Conservation (phyloP, 352 stramenopile species). For the Globisporangium cederbergense region DNA sequence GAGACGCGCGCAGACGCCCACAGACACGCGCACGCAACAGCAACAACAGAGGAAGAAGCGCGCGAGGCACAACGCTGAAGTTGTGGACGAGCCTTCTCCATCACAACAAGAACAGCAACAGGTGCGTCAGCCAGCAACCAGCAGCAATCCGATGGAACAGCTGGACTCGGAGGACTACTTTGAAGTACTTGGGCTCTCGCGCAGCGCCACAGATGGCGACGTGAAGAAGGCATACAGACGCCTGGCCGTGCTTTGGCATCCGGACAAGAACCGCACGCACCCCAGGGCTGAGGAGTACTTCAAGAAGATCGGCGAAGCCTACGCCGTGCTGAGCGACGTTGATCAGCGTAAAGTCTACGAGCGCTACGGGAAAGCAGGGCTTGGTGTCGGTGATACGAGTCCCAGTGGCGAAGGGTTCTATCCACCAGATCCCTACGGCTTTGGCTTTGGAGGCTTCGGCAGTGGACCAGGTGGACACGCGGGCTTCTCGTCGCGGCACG, state of each 20-base stretch:
- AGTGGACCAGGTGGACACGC: neutral
- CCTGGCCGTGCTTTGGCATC: slow-evolving; percentile 89
- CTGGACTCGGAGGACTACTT: slow-evolving; percentile 80
- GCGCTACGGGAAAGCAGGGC: slow-evolving; percentile 32
- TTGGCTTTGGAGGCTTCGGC: slow-evolving; percentile 21
- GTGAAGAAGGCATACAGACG: slow-evolving; percentile 67
- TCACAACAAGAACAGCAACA: neutral
- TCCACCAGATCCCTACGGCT: slow-evolving; percentile 14
- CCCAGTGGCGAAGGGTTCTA: neutral
- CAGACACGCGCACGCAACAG: neutral
- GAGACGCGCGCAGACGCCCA: no score
- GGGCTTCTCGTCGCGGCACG: slow-evolving; percentile 50
- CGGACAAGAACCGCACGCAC: slow-evolving; percentile 90
- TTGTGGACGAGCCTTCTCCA: neutral
- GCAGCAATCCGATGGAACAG: slow-evolving; percentile 21
- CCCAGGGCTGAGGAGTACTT: slow-evolving; percentile 86
- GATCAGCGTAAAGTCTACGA: slow-evolving; percentile 63
- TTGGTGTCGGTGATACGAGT: slow-evolving; percentile 8
- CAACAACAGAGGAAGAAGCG: neutral
- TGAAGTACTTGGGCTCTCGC: slow-evolving; percentile 44
- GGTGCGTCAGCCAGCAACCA: neutral
- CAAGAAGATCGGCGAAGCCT: slow-evolving; percentile 87
- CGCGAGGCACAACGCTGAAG: neutral
- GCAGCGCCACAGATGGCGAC: slow-evolving; percentile 39
- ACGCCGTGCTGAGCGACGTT: slow-evolving; percentile 82